Conservation (phyloP, 1,284 basidiomycete genomes). For the Sphagnurus paluster region DNA sequence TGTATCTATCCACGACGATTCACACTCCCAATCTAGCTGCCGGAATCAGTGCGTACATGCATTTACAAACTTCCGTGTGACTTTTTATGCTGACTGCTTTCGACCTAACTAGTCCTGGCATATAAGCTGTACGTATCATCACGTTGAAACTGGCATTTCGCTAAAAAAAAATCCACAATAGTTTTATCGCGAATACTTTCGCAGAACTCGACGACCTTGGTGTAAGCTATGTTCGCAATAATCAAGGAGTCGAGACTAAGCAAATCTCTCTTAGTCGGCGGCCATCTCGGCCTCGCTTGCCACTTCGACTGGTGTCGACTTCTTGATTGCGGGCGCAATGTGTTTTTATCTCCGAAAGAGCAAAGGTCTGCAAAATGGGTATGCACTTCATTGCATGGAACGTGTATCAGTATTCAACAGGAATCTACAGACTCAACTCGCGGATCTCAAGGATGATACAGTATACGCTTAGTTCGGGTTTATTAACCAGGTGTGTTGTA, state of each 20-base stretch:
- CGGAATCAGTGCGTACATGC: constrained; percentile 25
- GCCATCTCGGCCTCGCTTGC: constrained; percentile 41
- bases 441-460: constrained; percentile 42
- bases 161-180: constrained; percentile 15
- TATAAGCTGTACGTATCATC: constrained; percentile 29
- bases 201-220: constrained; percentile 33
- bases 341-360: constrained; percentile 49
- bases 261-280: constrained; percentile 32
- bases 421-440: constrained; percentile 34
- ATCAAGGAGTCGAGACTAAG: background rate
- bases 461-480: constrained; percentile 40
- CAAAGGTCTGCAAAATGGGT: constrained; percentile 35
- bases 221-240: constrained; percentile 26
- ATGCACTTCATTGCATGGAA: background rate
- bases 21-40: constrained; percentile 18
- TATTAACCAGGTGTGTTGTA: constrained; percentile 37
- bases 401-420: background rate
- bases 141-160: background rate
- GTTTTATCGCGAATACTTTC: constrained; percentile 32
- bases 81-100: background rate
- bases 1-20: constrained; percentile 4
- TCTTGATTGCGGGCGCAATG: constrained; percentile 46
- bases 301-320: constrained; percentile 43
- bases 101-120: constrained; percentile 23
- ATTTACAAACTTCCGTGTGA: background rate